Evolutionary conservation across 2,329 filamentous ascomycete genomes (phyloP).

Genomic region (Sarocladium kiliense): DNA sequence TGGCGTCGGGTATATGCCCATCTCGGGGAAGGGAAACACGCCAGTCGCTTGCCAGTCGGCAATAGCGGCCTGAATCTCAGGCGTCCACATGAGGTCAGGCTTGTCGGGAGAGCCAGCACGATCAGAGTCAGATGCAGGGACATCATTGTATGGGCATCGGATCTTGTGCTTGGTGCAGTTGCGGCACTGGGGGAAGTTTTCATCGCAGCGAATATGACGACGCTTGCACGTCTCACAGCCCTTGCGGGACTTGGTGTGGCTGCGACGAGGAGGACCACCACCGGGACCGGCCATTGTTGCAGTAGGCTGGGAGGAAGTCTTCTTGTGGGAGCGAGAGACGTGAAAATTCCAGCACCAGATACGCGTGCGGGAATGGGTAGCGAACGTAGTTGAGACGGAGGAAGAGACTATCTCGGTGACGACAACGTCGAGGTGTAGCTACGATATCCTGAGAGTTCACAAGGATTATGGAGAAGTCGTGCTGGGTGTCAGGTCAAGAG

Average conservation of each 20-base stretch:
- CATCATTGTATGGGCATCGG: constrained; percentile 95
- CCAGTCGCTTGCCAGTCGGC: constrained; percentile 80
- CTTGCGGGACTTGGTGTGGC: constrained; percentile 98
- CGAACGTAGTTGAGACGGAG: constrained; percentile 6
- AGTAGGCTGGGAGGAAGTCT: constrained; percentile 21
- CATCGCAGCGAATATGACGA: constrained; percentile 95
- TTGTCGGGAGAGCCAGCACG: constrained; percentile 56
- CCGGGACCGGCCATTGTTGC: constrained; percentile 82
- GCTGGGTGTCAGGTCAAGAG: constrained; percentile 2
- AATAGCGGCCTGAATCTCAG: constrained; percentile 76
- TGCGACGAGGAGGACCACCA: constrained; percentile 83
- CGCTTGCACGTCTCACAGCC: constrained; percentile 98
- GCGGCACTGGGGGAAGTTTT: constrained; percentile 95
- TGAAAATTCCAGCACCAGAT: constrained; percentile 10
- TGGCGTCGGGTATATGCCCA: constrained; percentile 70
- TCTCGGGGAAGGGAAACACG: constrained; percentile 62
- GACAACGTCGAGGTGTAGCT: background rate
- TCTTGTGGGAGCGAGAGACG: constrained; percentile 28
- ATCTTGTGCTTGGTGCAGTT: constrained; percentile 99
- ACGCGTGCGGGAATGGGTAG: background rate
- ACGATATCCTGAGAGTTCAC: background rate
- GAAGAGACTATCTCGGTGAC: constrained; percentile 1
- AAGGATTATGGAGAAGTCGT: background rate
- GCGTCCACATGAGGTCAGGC: constrained; percentile 76
- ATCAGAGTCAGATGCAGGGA: constrained; percentile 58